Evolutionary conservation across 2,329 filamentous ascomycete species (phyloP).

Genomic region (Didymella arachidicola): DNA sequence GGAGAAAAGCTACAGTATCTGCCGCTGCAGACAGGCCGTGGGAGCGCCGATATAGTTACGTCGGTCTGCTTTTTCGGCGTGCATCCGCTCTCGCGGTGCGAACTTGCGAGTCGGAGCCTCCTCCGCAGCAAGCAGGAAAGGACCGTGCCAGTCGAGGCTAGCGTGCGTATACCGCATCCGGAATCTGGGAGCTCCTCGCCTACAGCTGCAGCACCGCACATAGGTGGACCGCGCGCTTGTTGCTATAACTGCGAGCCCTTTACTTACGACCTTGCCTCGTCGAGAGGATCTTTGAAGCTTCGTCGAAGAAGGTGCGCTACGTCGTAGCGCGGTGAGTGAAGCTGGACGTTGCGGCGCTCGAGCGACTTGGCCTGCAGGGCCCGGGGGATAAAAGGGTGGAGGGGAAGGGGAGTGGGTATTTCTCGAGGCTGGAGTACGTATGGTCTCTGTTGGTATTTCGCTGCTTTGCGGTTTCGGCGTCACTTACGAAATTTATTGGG

Average conservation of each 20-base stretch:
- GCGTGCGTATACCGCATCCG: neutral
- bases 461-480: neutral
- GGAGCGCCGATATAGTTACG: neutral
- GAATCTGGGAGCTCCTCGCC: neutral
- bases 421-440: conserved; percentile 15
- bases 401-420: conserved; percentile 14
- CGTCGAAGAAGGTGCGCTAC: neutral
- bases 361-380: conserved; percentile 7
- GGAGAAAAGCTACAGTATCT: neutral
- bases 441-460: neutral
- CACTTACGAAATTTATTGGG: neutral
- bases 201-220: neutral
- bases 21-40: neutral
- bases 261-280: neutral
- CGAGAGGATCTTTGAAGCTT: neutral
- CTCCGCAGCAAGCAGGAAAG: neutral
- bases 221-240: neutral
- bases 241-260: neutral
- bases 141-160: neutral
- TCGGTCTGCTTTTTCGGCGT: neutral
- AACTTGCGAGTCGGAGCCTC: neutral
- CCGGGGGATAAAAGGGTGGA: conserved; percentile 6
- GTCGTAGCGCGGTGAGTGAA: neutral
- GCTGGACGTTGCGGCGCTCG: conserved; percentile 9
- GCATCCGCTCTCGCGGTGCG: neutral